Evolutionary conservation across 192 early-diverging fungal genomes (phyloP), one percentile per base, ranked within the genome.

Genomic region (Entomortierella beljakovae): DNA sequence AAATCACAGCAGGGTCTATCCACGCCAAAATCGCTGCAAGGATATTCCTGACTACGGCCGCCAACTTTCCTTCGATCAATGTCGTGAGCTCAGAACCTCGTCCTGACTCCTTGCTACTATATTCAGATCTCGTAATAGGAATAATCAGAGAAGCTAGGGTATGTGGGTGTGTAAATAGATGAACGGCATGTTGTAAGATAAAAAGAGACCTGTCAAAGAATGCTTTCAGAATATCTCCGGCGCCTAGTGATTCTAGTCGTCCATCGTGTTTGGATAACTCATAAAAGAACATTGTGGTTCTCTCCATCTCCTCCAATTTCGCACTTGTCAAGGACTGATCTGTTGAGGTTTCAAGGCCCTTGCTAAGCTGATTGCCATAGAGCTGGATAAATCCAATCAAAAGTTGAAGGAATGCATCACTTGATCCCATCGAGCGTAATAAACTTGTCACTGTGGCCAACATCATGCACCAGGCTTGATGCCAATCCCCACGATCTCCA

Each of bases 391-490:
- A 86, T 34, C 62, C 79, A 49, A 85, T 73, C n/a, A 82, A 54
- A 22, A 64, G 54, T n/a, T 64, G 81, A 38, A 86, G 67, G 38
- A 83, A 71, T 2, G 69, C 57, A 15, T 81, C 82, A 1, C 69
- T 68, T 18, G 54, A 56, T 16, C 64, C 64, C 61, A 85, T 64
- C 11, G 61, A 58, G n/a, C 82, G 84, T 46, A 85, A 52, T 2
- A 86, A 51, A 43, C 83, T 71, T 5, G 70, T 86, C 22, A 84
- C 67, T 3, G 83, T 80, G 18, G 82, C 82, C 23, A 88, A 48
- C 61, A 83, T 82, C 58, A 83, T 84, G 33, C 84, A 85, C 88
- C 88, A 89, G 11, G 85, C 76, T 7, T 68, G 64, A 55, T 86
- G 88, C 53, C 83, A 69, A 56, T 84, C 61, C 10, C 70, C 73